Percentiles rank a stretch among this genome's conserved stretches.
These are phyloP conservation scores for Sapria himalayana DNA, from an alignment of 345 rosid species.

Conservation along the genomic window DNA sequence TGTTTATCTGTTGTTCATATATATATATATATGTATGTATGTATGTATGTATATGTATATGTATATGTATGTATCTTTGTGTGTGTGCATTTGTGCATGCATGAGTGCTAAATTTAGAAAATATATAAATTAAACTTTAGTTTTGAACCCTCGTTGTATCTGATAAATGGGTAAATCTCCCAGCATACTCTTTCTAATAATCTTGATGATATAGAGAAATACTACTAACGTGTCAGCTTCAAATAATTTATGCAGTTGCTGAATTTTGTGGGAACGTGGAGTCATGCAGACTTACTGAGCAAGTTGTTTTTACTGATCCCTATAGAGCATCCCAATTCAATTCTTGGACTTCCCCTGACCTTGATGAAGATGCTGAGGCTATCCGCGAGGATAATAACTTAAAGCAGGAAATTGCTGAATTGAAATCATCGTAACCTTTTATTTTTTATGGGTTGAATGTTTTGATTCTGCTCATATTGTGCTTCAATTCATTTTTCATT, in stretches of 20 bases:
- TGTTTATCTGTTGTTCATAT: too few relatives aligned
- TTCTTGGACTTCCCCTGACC: slow-evolving; percentile 68
- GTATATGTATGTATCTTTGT: too few relatives aligned
- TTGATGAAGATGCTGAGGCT: slow-evolving; percentile 65
- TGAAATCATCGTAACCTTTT: slow-evolving; percentile 48
- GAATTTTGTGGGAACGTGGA: slow-evolving; percentile 90
- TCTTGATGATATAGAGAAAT: slow-evolving; percentile 5
- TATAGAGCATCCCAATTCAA: slow-evolving; percentile 58
- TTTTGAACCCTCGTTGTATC: too few relatives aligned
- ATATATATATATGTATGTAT: too few relatives aligned
- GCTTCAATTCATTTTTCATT: slow-evolving; percentile 4
- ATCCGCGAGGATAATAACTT: slow-evolving; percentile 45
- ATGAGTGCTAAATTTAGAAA: too few relatives aligned
- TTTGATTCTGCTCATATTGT: not conserved
- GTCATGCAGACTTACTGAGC: slow-evolving; percentile 80
- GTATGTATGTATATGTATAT: too few relatives aligned
- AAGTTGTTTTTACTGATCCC: slow-evolving; percentile 89
- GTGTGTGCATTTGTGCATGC: too few relatives aligned
- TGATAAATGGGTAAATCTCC: too few relatives aligned
- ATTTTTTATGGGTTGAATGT: not conserved
- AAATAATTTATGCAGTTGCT: slow-evolving; percentile 42
- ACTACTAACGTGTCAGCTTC: slow-evolving; percentile 6
- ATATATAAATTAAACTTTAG: too few relatives aligned
- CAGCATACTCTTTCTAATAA: too few relatives aligned
- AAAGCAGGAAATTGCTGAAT: slow-evolving; percentile 66